phyloP scores from a whole-genome alignment of 768 basidiomycete genomes.

The Hortiboletus campestris region DNA sequence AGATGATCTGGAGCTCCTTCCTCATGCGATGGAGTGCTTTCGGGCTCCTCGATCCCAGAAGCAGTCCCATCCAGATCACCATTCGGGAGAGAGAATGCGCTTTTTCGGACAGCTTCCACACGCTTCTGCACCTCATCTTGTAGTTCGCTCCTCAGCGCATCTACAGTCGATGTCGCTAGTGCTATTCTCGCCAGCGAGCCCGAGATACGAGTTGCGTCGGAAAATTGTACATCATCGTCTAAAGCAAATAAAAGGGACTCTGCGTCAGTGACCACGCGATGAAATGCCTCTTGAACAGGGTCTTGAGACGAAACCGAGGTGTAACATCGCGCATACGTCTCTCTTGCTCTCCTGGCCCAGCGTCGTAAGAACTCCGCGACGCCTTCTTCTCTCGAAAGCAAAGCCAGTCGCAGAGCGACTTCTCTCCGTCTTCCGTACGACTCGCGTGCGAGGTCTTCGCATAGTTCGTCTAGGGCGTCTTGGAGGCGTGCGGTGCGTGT shows the following conservation, averaged over 20 bases:
- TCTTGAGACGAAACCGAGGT: constrained; percentile 10
- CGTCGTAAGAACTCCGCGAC: constrained; percentile 52
- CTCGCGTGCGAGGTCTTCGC: constrained; percentile 69
- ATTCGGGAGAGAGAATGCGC: background rate
- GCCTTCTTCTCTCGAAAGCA: constrained; percentile 64
- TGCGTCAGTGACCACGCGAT: constrained; percentile 35
- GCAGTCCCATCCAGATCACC: background rate
- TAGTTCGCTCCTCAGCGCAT: constrained; percentile 55
- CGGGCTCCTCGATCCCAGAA: background rate
- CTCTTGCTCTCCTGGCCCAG: constrained; percentile 54
- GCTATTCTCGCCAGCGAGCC: constrained; percentile 55
- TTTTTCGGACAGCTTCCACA: constrained; percentile 30
- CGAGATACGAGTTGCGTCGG: constrained; percentile 23
- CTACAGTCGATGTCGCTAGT: constrained; percentile 48
- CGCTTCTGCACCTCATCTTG: constrained; percentile 53
- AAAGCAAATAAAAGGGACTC: constrained; percentile 34
- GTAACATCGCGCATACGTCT: constrained; percentile 36
- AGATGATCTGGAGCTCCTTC: background rate
- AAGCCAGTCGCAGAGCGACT: constrained; percentile 57
- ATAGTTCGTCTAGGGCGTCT: constrained; percentile 62
- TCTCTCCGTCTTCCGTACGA: constrained; percentile 72
- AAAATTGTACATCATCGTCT: constrained; percentile 32
- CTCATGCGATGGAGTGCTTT: background rate
- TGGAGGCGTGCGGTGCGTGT: constrained; percentile 50
- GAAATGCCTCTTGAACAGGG: constrained; percentile 27